Base-by-base conservation (phyloP, 2,329 filamentous ascomycete genomes). In the Colletotrichum cereale region DNA sequence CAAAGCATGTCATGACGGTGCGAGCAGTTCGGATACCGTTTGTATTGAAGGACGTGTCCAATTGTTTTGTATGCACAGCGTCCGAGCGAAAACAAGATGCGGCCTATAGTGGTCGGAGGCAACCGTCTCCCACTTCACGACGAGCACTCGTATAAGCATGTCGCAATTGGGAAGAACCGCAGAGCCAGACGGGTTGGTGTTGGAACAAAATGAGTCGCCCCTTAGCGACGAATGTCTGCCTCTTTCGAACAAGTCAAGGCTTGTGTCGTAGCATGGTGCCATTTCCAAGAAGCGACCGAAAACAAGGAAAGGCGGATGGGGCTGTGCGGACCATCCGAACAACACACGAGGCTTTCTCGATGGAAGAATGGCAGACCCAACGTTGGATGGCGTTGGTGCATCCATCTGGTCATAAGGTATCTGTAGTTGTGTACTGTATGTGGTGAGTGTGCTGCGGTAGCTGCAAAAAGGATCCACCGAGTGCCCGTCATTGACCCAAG, bases 1-100 rank as follows among this genome's bases (percentile, higher is more conserved):
- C 18, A 62, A 34, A 26, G 36, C 47, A 66, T 31, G 56, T 40
- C 47, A 34, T 48, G 48, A 34, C 34, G 47, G 24, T 56, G 62
- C 36, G 58, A 56, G 21, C 42, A 42, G 34, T 24, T 40, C 50
- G 11, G 42, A 36, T 44, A 29, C 5, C 52, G 21, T 18, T 36
- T 16, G 11, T 64, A 16, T 42, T 44, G 24, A 36, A 1, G n/a
- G 26, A 18, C 18, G 53, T 40, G 38, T 69, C 29, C 47, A 16
- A 48, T 21, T 29, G 62, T 16, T 40, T 21, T 29, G 62, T 16
- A n/a, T 53, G 56, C 47, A 61, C 47, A 29, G 55, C 55, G 58
- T 29, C 47, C 55, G 47, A 66, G 42, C 34, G 29, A 50, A 10
- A 36, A 40, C 10, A 14, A 29, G 7, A 29, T 50, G 26, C 2